phyloP scores from a whole-genome alignment of 2,329 filamentous ascomycete genomes.

The Penicillium paneum region DNA sequence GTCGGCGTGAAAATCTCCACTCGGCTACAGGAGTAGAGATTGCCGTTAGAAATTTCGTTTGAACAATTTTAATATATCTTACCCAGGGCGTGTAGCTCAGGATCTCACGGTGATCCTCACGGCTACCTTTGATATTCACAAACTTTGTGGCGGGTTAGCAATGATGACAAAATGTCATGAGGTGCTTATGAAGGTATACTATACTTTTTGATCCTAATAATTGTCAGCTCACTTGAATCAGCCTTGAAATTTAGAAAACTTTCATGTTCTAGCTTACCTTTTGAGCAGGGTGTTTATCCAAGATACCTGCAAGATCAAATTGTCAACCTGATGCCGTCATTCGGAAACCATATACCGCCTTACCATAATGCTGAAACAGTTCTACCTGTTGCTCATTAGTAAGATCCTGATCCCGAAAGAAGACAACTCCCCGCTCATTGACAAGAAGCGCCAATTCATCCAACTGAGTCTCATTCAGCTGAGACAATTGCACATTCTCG shows the following conservation, averaged over 20 bases:
- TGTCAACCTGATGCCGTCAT: not conserved
- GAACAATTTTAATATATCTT: not conserved
- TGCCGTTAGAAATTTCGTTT: not conserved
- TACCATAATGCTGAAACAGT: slow-evolving; percentile 50
- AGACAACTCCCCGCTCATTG: slow-evolving; percentile 49
- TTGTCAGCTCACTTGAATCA: not conserved
- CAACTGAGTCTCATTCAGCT: slow-evolving; percentile 45
- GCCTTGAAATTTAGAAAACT: too few relatives aligned
- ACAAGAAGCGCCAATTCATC: slow-evolving; percentile 52
- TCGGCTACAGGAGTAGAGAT: slow-evolving; percentile 26
- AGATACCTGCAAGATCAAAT: not conserved
- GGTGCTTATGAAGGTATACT: not conserved
- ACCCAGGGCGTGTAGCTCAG: slow-evolving; percentile 48
- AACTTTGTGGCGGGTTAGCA: slow-evolving; percentile 24
- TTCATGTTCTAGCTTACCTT: not conserved
- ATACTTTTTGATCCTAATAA: slow-evolving; percentile 3
- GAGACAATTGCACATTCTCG: slow-evolving; percentile 45
- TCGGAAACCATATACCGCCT: not conserved
- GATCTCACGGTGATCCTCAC: slow-evolving; percentile 46
- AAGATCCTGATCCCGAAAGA: slow-evolving; percentile 47
- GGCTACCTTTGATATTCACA: slow-evolving; percentile 47
- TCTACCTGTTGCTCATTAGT: slow-evolving; percentile 30
- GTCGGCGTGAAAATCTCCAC: slow-evolving; percentile 50
- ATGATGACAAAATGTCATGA: not conserved
- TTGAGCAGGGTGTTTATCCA: slow-evolving; percentile 11